Conservation (phyloP, 306 rosid species). For the Lathyrus aphaca region DNA sequence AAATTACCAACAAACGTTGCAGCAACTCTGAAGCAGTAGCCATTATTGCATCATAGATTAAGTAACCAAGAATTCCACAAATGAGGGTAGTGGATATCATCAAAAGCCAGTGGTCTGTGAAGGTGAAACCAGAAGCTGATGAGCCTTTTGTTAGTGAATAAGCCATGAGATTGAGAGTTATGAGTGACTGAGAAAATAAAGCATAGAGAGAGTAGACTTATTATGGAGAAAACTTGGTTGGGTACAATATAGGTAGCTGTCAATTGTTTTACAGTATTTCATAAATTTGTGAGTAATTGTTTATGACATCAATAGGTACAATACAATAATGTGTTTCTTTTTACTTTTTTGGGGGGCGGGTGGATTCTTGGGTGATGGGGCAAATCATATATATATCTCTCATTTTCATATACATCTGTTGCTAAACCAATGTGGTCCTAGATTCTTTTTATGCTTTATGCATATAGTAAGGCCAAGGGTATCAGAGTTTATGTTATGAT, state of each 20-base stretch:
- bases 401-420: not conserved
- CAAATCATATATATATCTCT: conserved; percentile 12
- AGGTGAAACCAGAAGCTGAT: conserved; percentile 44
- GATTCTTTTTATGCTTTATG: conserved; percentile 7
- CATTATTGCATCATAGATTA: conserved; percentile 65
- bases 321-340: not conserved
- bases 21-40: conserved; percentile 69
- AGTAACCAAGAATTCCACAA: conserved; percentile 55
- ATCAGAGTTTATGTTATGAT: not conserved
- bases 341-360: not conserved
- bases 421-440: conserved; percentile 13
- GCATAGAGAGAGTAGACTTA: not conserved
- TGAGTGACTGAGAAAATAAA: conserved; percentile 8
- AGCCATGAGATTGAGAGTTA: conserved; percentile 40
- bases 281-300: conserved; percentile 2
- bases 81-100: conserved; percentile 41
- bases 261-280: conserved; percentile 32
- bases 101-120: conserved; percentile 61
- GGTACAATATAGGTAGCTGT: conserved; percentile 43
- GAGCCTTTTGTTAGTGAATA: conserved; percentile 41
- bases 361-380: conserved; percentile 13
- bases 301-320: conserved; percentile 32
- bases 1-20: conserved; percentile 67
- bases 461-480: not conserved
- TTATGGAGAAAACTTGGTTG: conserved; percentile 21